Base-by-base conservation (phyloP, 257 asterid species). In the Thymus quinquecostatus region DNA sequence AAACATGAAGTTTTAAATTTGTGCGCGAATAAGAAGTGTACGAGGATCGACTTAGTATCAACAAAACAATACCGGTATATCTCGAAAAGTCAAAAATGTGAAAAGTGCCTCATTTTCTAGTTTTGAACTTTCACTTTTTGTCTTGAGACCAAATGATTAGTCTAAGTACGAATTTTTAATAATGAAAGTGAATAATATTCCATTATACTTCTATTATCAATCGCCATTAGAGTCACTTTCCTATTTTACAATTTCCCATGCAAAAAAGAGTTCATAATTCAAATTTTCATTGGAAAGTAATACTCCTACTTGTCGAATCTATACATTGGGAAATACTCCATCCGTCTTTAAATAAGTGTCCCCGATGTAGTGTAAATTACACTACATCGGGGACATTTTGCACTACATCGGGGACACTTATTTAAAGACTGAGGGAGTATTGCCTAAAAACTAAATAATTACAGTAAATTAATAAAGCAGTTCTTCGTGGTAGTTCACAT, bases 131-230 rank as follows among this genome's bases (percentile, higher is more conserved):
- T 65, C 30, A 43, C 78, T 62, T 70, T 68, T 75, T 71, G 78
- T 62, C 73, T 34, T 49, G 49, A 30, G 75, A 80, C 81, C 56
- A 71, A 71, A 71, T 75, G 75, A 80, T 75, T 75, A 63, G 43
- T 67, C 60, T 47, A 66, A 57, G 51, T 58, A 63, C 48, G 21
- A 69, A 11, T 14, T 21, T 33, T 38, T 47, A 47, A 53, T 68
- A 30, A 41, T 47, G 30, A 74, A 50, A 61, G 45, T 60, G 4
- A 28, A 62, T 12, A 62, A 62, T 12, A 62, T 62, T 73, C 65
- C 47, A 69, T 36, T 44, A 38, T 38, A 2, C 44, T 14, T 10
- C 69, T 65, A 40, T 32, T 34, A 62, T 54, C 49, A 3, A 38
- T 48, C 11, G 8, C 54, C 12, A 48, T 11, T 68, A 28, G 34